phyloP scores from a whole-genome alignment of 1,139 yeast species.

The Magnusiomyces clavatus region DNA sequence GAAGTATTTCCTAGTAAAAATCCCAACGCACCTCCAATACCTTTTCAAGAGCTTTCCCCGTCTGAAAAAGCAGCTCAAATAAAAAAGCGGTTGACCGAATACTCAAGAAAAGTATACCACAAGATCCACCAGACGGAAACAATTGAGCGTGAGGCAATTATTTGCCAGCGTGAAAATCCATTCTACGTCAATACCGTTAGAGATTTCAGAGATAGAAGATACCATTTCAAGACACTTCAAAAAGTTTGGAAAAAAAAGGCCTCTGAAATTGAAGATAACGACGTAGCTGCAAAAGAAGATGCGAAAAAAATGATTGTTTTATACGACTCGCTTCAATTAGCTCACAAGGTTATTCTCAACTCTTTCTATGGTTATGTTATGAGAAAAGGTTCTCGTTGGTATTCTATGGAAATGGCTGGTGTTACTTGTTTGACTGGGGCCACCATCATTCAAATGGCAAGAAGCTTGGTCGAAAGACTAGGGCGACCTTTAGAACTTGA shows the following conservation, averaged over 20 bases:
- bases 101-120: constrained; percentile 78
- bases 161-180: constrained; percentile 96
- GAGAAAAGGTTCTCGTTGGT: constrained; percentile 99
- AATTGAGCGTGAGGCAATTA: constrained; percentile 83
- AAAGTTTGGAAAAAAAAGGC: constrained; percentile 90
- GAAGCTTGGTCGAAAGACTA: constrained; percentile 83
- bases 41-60: constrained; percentile 60
- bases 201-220: constrained; percentile 90
- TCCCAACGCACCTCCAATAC: constrained; percentile 46
- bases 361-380: constrained; percentile 97
- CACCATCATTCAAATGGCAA: constrained; percentile 94
- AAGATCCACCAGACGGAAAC: constrained; percentile 75
- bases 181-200: constrained; percentile 93
- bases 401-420: constrained; percentile 99
- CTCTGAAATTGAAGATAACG: constrained; percentile 43
- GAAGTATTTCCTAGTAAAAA: constrained; percentile 56
- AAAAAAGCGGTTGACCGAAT: constrained; percentile 76
- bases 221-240: constrained; percentile 89
- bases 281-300: constrained; percentile 61
- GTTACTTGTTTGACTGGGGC: constrained; percentile 98
- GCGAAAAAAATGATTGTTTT: constrained; percentile 90
- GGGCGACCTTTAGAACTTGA: constrained; percentile 96
- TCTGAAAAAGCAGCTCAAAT: constrained; percentile 70
- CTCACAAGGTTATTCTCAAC: constrained; percentile 93
- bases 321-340: constrained; percentile 91